Evolutionary conservation across 352 stramenopile genomes (phyloP), one percentile per base, ranked within the genome.

Genomic region (Globisporangium abappressorium): DNA sequence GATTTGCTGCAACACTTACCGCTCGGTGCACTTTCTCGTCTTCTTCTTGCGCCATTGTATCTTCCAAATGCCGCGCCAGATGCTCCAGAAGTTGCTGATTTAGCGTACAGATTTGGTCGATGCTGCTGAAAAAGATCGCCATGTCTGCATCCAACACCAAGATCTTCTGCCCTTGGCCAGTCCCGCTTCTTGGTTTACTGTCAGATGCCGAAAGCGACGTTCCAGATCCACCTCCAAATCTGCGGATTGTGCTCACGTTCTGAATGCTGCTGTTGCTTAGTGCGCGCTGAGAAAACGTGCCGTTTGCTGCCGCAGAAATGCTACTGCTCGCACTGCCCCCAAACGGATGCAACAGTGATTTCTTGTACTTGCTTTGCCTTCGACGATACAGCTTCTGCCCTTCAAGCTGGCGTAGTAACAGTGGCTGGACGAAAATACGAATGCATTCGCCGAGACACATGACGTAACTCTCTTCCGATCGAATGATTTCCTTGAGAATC

Each of bases 71-170:
- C 3, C 84, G 81, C 22, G 81, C 89, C 20, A 96, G 78, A 69
- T 94, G 88, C 22, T 96, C 86, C n/a, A 96, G 67, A 7, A 96
- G 70, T 67, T 96, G 88, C 70, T 96, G 88, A 54, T 96, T 96
- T 2, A 96, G 73, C 12, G 87, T 96, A 64, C 85, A 94, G 58
- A 96, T 93, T 62, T 96, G 86, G 54, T 94, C 87, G 20, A 96
- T 88, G 57, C 86, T 94, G 74, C 76, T 93, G 64, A 96, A 96
- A 62, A 96, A 96, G 59, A 96, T 92, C 9, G 87, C 87, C 72
- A 96, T 83, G 57, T 92, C 85, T 7, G 88, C 88, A 56, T 96
- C 84, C 71, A 96, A 80, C 14, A 94, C 70, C n/a, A 93, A 61
- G 20, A 82, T 75, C 70, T 89, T 91, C 43, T 75, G 69, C 12